A percentile compares a stretch with the other conserved stretches of the same genome.
These are phyloP conservation scores for Ophiobolus disseminans DNA, from an alignment of 2,329 filamentous ascomycete species.

Conservation along the genomic window DNA sequence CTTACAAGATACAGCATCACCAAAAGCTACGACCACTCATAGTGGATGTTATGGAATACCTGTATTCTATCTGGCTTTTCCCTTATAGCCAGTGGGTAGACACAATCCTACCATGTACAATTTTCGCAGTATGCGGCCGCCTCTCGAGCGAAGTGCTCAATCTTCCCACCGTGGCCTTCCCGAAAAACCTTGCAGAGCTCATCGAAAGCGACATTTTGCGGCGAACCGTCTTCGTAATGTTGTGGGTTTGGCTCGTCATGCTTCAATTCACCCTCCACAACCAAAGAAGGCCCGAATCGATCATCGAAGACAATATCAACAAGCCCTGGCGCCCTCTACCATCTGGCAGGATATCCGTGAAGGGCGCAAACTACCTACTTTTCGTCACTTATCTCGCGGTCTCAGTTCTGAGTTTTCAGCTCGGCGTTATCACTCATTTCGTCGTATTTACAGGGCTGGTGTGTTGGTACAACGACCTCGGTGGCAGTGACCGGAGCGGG, in stretches of 20 bases:
- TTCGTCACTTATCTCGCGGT: constrained; percentile 1
- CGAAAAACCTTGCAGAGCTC: no score
- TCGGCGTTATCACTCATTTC: constrained; percentile 16
- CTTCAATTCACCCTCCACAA: constrained; percentile 51
- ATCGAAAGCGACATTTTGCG: no score
- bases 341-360: constrained; percentile 24
- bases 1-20: no score
- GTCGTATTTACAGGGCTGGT: constrained; percentile 27
- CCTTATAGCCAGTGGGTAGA: no score
- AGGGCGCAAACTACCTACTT: constrained; percentile 23
- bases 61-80: no score
- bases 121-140: no score
- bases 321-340: constrained; percentile 51
- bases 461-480: constrained; percentile 40
- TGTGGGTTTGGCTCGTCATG: constrained; percentile 47
- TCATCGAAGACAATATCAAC: constrained; percentile 51
- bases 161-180: constrained; percentile 10
- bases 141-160: no score
- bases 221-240: constrained; percentile 3
- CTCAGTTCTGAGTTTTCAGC: constrained; percentile 6
- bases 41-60: no score
- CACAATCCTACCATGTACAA: no score
- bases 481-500: constrained; percentile 34
- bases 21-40: no score
- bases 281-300: constrained; percentile 42